Evolutionary conservation across 2,329 filamentous ascomycete species (phyloP).

Genomic region (Colletotrichum ledebouriae): DNA sequence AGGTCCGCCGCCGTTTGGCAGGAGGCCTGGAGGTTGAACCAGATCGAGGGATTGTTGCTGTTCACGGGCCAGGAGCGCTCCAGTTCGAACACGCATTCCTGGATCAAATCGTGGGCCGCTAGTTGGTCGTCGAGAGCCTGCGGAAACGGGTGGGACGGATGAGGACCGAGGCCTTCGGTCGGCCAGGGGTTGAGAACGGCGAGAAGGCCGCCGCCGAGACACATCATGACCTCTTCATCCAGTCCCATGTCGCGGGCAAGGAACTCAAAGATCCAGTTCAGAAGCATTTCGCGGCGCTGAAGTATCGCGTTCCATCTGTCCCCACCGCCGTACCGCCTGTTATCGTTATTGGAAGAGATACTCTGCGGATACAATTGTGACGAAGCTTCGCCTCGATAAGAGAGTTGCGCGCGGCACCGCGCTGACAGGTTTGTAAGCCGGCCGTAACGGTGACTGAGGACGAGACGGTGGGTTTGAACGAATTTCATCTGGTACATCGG

Average conservation of each 20-base stretch:
- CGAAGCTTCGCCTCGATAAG: background rate
- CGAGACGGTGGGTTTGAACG: background rate
- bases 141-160: slow-evolving; percentile 15
- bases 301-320: slow-evolving; percentile 19
- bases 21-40: background rate
- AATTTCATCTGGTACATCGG: slow-evolving; percentile 19
- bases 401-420: background rate
- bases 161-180: background rate
- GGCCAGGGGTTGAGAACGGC: slow-evolving; percentile 39
- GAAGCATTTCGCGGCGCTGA: slow-evolving; percentile 13
- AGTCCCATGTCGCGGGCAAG: slow-evolving; percentile 33
- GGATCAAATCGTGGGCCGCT: slow-evolving; percentile 14
- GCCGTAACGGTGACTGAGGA: background rate
- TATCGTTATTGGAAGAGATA: background rate
- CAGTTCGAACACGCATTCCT: slow-evolving; percentile 36
- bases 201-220: slow-evolving; percentile 21
- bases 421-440: background rate
- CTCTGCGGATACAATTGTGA: slow-evolving; percentile 16
- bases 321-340: background rate
- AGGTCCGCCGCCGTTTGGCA: background rate
- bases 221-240: slow-evolving; percentile 32
- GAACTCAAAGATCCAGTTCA: slow-evolving; percentile 27
- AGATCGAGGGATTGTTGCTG: background rate
- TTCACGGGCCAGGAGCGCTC: slow-evolving; percentile 32
- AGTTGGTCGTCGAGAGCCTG: slow-evolving; percentile 13